Conservation (phyloP, 176 grass and related monocot species). For the Musa itinerans region DNA sequence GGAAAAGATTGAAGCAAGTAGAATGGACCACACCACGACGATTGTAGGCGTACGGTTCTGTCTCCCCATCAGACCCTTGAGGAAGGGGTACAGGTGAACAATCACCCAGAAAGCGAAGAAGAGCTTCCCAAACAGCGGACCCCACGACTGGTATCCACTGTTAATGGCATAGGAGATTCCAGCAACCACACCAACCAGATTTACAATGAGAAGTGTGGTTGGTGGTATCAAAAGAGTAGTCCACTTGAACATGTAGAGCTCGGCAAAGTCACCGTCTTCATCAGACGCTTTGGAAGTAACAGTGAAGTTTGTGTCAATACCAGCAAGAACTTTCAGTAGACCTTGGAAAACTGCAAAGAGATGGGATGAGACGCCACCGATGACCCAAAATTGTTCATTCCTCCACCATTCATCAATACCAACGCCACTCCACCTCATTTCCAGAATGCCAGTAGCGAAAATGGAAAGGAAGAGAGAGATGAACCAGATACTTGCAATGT, state of each 20-base stretch:
- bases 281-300: constrained; percentile 18
- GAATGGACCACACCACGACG: constrained; percentile 12
- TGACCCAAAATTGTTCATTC: constrained; percentile 21
- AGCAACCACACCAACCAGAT: constrained; percentile 10
- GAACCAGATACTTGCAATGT: constrained; percentile 19
- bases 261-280: constrained; percentile 18
- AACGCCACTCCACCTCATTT: constrained; percentile 19
- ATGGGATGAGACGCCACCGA: constrained; percentile 12
- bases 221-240: constrained; percentile 18
- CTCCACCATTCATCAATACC: constrained; percentile 19
- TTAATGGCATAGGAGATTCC: constrained; percentile 16
- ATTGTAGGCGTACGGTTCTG: constrained; percentile 11
- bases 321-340: constrained; percentile 18
- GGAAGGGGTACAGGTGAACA: constrained; percentile 17
- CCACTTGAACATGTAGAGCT: constrained; percentile 21
- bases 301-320: constrained; percentile 21
- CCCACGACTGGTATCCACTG: constrained; percentile 17
- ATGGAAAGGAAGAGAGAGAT: constrained; percentile 21
- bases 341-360: constrained; percentile 18
- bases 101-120: constrained; percentile 20
- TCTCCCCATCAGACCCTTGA: constrained; percentile 15
- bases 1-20: constrained; percentile 19
- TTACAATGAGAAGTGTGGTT: constrained; percentile 13
- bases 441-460: constrained; percentile 14
- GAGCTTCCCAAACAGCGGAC: constrained; percentile 16